Evolutionary conservation across 2,329 filamentous ascomycete genomes (phyloP).

Genomic region (Pseudocercospora fijiensis): DNA sequence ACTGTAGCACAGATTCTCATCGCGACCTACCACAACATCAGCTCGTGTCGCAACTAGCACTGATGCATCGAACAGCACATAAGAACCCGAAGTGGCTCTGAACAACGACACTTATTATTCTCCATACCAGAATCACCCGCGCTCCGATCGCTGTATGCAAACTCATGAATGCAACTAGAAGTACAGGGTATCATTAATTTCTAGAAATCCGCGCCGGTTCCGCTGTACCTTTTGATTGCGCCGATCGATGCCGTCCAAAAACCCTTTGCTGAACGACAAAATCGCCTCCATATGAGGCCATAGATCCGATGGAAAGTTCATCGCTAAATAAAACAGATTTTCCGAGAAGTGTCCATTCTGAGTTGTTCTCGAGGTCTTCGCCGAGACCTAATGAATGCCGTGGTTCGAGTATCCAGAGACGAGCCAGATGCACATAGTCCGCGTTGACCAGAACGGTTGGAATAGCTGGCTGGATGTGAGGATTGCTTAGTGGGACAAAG

Average conservation of each 20-base stretch:
- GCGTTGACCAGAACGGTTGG: conserved; percentile 34
- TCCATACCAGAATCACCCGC: neutral
- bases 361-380: conserved; percentile 8
- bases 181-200: conserved; percentile 21
- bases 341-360: conserved; percentile 42
- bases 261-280: conserved; percentile 26
- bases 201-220: conserved; percentile 6
- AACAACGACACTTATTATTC: neutral
- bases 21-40: neutral
- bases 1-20: neutral
- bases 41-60: neutral
- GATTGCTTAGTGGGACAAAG: conserved; percentile 31
- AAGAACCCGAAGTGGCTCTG: neutral
- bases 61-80: neutral
- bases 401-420: conserved; percentile 43
- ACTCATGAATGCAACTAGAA: conserved; percentile 7
- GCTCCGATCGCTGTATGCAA: conserved; percentile 5
- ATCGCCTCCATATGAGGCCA: conserved; percentile 26
- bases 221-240: conserved; percentile 7
- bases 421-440: conserved; percentile 37
- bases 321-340: conserved; percentile 46
- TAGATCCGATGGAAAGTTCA: conserved; percentile 30
- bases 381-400: conserved; percentile 14
- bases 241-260: conserved; percentile 22
- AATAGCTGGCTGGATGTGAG: conserved; percentile 29